phyloP scores from a whole-genome alignment of 345 rosid species.

The Dipteronia sinensis region DNA sequence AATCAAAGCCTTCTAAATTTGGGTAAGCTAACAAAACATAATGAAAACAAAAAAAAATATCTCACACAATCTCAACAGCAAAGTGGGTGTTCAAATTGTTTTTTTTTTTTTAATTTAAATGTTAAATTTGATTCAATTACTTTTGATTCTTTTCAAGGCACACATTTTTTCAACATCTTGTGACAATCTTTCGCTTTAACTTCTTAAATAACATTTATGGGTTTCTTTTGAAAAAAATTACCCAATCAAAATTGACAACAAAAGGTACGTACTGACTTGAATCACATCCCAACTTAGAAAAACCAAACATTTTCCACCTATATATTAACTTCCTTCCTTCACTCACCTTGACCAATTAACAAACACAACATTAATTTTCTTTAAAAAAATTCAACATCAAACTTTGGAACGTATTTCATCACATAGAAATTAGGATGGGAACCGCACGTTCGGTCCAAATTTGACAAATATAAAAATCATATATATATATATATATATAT shows the following conservation, averaged over 20 bases:
- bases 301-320: neutral
- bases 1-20: too few species aligned
- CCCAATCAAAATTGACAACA: neutral
- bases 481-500: too few species aligned
- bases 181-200: neutral
- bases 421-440: neutral
- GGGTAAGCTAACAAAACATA: too few species aligned
- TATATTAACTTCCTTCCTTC: neutral
- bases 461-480: conserved; percentile 15
- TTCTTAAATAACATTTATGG: neutral
- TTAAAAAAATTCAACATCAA: neutral
- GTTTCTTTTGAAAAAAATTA: conserved; percentile 19
- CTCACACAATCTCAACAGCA: too few species aligned
- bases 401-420: neutral
- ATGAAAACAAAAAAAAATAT: too few species aligned
- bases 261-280: neutral
- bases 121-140: too few species aligned
- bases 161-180: neutral
- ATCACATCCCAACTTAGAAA: neutral
- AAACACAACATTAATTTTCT: neutral
- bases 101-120: too few species aligned
- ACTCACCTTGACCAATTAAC: conserved; percentile 13
- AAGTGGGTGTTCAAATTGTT: too few species aligned
- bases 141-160: neutral
- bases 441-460: conserved; percentile 16